These are phyloP conservation scores for Neofusicoccum sp. DNA, from an alignment of 2,329 filamentous ascomycete species.

Conservation along the genomic window DNA sequence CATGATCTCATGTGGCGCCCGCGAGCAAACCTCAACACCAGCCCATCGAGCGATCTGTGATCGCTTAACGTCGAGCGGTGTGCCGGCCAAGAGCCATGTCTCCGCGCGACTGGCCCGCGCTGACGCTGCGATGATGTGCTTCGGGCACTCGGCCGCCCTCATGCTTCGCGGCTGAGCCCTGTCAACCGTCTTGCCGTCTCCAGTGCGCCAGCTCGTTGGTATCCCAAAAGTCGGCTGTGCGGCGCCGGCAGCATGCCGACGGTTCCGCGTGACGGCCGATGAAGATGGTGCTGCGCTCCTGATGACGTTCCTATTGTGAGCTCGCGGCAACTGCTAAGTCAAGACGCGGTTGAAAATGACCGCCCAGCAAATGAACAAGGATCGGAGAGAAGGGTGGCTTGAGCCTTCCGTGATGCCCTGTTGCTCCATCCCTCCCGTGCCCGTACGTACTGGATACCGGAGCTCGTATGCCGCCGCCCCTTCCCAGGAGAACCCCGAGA, in stretches of 20 bases:
- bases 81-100: background rate
- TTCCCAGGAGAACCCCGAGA: too few relatives aligned
- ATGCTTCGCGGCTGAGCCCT: background rate
- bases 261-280: background rate
- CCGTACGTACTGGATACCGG: too few relatives aligned
- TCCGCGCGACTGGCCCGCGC: too few relatives aligned
- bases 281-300: too few relatives aligned
- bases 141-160: background rate
- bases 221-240: background rate
- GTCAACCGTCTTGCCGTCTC: background rate
- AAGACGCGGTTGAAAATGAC: background rate
- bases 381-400: too few relatives aligned
- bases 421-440: too few relatives aligned
- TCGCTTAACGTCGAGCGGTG: background rate
- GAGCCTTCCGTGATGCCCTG: too few relatives aligned
- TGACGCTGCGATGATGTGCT: background rate
- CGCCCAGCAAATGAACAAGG: background rate
- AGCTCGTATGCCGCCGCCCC: too few relatives aligned
- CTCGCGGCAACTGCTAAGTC: too few relatives aligned
- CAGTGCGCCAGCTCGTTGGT: background rate
- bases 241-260: background rate
- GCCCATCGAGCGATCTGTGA: constrained; percentile 9
- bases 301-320: background rate
- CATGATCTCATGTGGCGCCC: constrained; percentile 18
- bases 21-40: constrained; percentile 14